Percentiles rank a stretch among this genome's conserved stretches.
These are phyloP conservation scores for Cordyceps militaris DNA, from an alignment of 2,329 filamentous ascomycete species.

Conservation along the genomic window DNA sequence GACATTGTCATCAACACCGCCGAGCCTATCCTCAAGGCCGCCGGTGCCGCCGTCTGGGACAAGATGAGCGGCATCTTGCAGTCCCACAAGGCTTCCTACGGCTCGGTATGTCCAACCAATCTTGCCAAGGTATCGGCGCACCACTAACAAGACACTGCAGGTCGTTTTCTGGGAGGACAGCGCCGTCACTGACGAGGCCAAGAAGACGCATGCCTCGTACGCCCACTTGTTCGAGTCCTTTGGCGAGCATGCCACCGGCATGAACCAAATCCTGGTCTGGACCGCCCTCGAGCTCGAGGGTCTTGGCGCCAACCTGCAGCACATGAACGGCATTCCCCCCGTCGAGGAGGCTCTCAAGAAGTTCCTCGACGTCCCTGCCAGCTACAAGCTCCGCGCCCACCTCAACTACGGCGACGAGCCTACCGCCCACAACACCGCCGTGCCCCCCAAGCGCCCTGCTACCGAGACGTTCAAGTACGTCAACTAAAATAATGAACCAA, in stretches of 20 bases:
- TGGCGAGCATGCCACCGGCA: constrained; percentile 70
- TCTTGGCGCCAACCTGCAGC: constrained; percentile 82
- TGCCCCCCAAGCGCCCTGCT: constrained; percentile 46
- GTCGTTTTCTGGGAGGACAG: constrained; percentile 86
- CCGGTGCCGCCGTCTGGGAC: constrained; percentile 1
- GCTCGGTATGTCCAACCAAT: constrained; percentile 1
- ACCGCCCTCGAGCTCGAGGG: constrained; percentile 76
- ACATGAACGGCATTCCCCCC: constrained; percentile 77
- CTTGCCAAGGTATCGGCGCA: constrained; percentile 49
- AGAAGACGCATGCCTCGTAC: constrained; percentile 64
- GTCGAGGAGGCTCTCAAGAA: constrained; percentile 12
- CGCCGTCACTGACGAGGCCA: constrained; percentile 55
- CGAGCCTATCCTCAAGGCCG: constrained; percentile 34
- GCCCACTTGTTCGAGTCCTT: constrained; percentile 73
- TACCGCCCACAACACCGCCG: constrained; percentile 54
- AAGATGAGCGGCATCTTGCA: constrained; percentile 20
- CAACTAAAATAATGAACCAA: background rate
- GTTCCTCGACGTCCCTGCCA: constrained; percentile 59
- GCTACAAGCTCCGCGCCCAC: constrained; percentile 76
- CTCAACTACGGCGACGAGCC: constrained; percentile 70
- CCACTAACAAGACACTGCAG: constrained; percentile 47
- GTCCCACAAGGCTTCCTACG: constrained; percentile 13
- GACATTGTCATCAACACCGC: constrained; percentile 60
- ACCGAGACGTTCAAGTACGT: constrained; percentile 44
- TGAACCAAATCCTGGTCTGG: constrained; percentile 74